phyloP scores from a whole-genome alignment of 108 stramenopile species.

The Skeletonema menzelii region DNA sequence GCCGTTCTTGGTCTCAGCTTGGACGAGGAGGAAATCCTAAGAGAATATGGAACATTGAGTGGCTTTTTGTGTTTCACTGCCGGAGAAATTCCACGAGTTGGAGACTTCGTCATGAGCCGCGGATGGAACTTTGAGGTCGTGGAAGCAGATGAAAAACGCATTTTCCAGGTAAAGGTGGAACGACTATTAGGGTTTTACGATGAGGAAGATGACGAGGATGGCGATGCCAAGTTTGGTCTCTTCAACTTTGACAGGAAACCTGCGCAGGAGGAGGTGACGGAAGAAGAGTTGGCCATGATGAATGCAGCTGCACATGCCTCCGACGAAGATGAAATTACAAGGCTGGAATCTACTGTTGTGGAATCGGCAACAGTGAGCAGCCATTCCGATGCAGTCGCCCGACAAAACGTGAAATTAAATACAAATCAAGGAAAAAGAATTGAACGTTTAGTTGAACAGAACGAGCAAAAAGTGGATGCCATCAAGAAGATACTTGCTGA shows the following conservation, averaged over 20 bases:
- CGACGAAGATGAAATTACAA: constrained; percentile 1
- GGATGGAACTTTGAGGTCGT: constrained; percentile 92
- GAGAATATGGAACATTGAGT: constrained; percentile 89
- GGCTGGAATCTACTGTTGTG: constrained; percentile 9
- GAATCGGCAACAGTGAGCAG: constrained; percentile 40
- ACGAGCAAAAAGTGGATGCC: constrained; percentile 48
- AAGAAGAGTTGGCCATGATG: constrained; percentile 3
- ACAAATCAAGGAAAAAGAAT: constrained; percentile 54
- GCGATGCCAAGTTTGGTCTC: constrained; percentile 56
- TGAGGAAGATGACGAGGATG: constrained; percentile 52
- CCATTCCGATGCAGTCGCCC: constrained; percentile 40
- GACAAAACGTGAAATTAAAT: constrained; percentile 27
- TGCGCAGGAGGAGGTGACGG: constrained; percentile 23
- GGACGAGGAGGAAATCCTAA: constrained; percentile 85
- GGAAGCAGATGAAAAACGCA: constrained; percentile 83
- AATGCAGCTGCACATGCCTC: constrained; percentile 3
- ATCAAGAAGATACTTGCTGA: constrained; percentile 8
- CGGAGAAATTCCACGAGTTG: constrained; percentile 91
- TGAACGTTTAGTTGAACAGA: constrained; percentile 71
- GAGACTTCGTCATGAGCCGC: constrained; percentile 89
- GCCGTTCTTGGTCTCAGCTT: constrained; percentile 81
- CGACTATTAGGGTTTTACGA: constrained; percentile 76
- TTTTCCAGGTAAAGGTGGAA: constrained; percentile 77
- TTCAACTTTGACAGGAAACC: constrained; percentile 56
- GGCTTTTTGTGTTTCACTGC: constrained; percentile 94